phyloP scores from a whole-genome alignment of 352 stramenopile genomes.

The Globisporangium splendens region DNA sequence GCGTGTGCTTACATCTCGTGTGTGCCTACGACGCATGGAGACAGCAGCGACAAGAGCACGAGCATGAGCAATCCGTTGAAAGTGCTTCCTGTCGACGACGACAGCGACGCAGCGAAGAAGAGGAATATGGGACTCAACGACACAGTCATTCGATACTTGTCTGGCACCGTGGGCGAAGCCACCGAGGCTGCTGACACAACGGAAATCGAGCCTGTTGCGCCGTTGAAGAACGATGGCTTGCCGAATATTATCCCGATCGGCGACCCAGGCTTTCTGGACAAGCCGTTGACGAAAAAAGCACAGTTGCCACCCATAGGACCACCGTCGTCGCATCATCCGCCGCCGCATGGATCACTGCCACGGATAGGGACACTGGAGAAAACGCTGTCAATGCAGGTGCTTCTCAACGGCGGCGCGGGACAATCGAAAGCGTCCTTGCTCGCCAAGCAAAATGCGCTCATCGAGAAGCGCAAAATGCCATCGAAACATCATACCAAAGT shows the following conservation, averaged over 20 bases:
- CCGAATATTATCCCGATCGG: constrained; percentile 7
- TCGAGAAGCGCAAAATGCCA: constrained; percentile 11
- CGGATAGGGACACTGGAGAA: constrained; percentile 4
- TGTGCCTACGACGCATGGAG: no score
- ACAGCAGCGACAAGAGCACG: background rate
- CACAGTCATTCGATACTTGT: constrained; percentile 7
- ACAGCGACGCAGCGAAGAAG: background rate
- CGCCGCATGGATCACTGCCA: background rate
- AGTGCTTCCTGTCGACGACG: constrained; percentile 15
- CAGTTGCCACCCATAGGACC: constrained; percentile 1
- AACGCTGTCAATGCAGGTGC: background rate
- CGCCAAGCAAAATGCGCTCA: constrained; percentile 16
- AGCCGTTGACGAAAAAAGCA: constrained; percentile 10
- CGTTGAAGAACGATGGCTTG: constrained; percentile 14
- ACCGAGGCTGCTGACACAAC: background rate
- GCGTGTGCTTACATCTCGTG: no score
- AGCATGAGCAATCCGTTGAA: constrained; percentile 12
- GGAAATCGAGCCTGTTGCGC: constrained; percentile 9
- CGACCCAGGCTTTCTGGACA: constrained; percentile 10
- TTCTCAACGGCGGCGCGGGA: background rate
- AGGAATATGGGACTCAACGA: constrained; percentile 6
- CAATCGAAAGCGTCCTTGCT: constrained; percentile 3
- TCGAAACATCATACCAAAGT: constrained; percentile 23
- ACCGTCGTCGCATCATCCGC: background rate
- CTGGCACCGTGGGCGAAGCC: background rate